A percentile compares a stretch with the other conserved stretches of the same genome.
phyloP scores from a whole-genome alignment of 495 filamentous ascomycete species.

The Penicillium waksmanii region DNA sequence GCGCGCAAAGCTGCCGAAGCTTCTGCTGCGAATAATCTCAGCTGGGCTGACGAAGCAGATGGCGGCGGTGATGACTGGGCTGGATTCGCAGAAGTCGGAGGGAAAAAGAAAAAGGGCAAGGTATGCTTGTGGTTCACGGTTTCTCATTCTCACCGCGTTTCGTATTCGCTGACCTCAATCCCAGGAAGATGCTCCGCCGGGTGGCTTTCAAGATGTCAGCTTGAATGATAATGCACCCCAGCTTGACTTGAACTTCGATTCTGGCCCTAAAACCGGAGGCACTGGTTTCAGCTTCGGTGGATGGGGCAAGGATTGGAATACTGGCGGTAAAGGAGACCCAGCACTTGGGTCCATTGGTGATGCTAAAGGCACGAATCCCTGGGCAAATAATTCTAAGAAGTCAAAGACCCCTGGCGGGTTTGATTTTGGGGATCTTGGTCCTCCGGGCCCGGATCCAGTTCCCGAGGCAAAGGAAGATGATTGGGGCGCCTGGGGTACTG shows the following conservation, averaged over 20 bases:
- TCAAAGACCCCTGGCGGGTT: slow-evolving; percentile 43
- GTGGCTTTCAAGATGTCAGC: slow-evolving; percentile 51
- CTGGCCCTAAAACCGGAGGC: slow-evolving; percentile 34
- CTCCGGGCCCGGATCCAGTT: slow-evolving; percentile 18
- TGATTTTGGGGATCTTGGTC: slow-evolving; percentile 49
- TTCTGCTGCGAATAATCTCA: slow-evolving; percentile 41
- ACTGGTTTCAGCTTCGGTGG: slow-evolving; percentile 47
- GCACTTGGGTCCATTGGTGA: slow-evolving; percentile 39
- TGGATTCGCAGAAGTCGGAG: slow-evolving; percentile 30
- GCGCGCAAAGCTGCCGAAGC: slow-evolving; percentile 40
- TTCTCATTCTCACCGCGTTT: too few relatives aligned
- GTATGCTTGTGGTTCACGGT: slow-evolving; percentile 26
- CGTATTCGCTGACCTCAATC: slow-evolving; percentile 3
- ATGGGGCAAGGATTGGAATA: slow-evolving; percentile 50
- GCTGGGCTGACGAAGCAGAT: slow-evolving; percentile 48
- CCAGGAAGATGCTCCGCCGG: slow-evolving; percentile 34
- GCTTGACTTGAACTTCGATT: slow-evolving; percentile 49
- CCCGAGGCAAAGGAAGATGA: slow-evolving; percentile 32
- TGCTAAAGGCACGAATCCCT: slow-evolving; percentile 44
- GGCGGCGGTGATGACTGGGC: slow-evolving; percentile 40
- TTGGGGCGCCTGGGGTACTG: slow-evolving; percentile 30
- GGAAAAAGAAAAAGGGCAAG: slow-evolving; percentile 57
- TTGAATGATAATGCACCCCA: slow-evolving; percentile 47
- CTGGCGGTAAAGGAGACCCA: slow-evolving; percentile 36
- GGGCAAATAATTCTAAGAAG: slow-evolving; percentile 42